phyloP scores from a whole-genome alignment of 2,329 filamentous ascomycete species.

The Penicillium sp. region DNA sequence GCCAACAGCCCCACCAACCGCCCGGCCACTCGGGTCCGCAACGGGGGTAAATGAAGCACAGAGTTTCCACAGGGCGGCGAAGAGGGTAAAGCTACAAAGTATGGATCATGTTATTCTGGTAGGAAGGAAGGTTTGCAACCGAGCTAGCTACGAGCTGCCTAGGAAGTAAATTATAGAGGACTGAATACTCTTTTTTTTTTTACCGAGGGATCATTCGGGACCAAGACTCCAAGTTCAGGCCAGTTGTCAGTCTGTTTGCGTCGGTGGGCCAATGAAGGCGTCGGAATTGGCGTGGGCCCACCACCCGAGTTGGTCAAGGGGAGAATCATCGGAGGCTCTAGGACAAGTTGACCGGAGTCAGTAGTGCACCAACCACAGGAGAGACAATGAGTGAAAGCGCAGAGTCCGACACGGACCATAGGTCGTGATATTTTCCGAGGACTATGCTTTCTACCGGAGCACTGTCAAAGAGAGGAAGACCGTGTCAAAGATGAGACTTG shows the following conservation, averaged over 20 bases:
- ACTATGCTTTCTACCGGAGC: neutral
- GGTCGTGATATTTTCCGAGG: neutral
- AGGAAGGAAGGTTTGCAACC: neutral
- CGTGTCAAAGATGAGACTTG: neutral
- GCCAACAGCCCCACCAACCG: conserved; percentile 27
- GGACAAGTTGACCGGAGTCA: neutral
- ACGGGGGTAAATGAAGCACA: neutral
- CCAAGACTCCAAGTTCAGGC: neutral
- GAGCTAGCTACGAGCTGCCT: neutral
- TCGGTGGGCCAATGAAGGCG: conserved; percentile 6
- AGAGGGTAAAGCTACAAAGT: neutral
- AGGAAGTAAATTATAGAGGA: neutral
- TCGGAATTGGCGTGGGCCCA: conserved; percentile 11
- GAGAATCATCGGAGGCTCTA: neutral
- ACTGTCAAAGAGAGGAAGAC: neutral
- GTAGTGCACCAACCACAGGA: too few species aligned
- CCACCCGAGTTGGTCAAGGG: conserved; percentile 8
- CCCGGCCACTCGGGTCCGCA: conserved; percentile 17
- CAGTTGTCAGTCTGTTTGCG: conserved; percentile 9
- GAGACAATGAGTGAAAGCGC: too few species aligned
- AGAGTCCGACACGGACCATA: neutral
- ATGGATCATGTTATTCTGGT: too few species aligned
- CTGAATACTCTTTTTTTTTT: neutral
- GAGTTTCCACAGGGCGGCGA: neutral
- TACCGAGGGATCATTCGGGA: neutral